Base-by-base conservation (phyloP, 495 filamentous ascomycete species). In the Hypoxylon intermedium region DNA sequence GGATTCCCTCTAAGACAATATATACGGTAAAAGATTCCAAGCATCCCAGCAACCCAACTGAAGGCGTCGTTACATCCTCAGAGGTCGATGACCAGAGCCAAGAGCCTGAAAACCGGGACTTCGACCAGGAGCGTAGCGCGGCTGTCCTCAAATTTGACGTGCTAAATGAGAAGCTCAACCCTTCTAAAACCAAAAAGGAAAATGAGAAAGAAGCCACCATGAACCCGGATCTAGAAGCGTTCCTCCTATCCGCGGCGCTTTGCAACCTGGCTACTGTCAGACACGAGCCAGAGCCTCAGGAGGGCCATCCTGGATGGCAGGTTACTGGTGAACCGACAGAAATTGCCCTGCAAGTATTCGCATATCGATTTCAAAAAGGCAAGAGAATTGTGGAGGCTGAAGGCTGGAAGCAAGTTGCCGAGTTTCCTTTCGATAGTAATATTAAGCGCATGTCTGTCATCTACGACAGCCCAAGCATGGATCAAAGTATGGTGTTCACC, bases 371-470 rank as follows among this genome's bases (percentile, higher is more conserved):
- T 65, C 76, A 84, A 11, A 77, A 76, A 48, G 86, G 85, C 42
- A 84, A 82, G 58, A 80, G 77, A 53, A 61, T 80, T 1, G 70
- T 86, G 9, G 75, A 79, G 34, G 66, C 72, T 1, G 64, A 77
- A 2, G 85, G 83, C 11, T 87, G 89, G 79, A 77, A 82, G 44
- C 85, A 90, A 58, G 70, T 86, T 12, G 83, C 82, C 30, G 90
- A 94, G 71, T 93, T 89, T 63, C 87, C 89, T 5, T 94, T 94
- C 53, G 90, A 94, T 68, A 89, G 86, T 50, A 79, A 79, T 40
- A 88, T 94, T 76, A 94, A 93, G 76, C 83, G 87, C 48, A 94
- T 94, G 90, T 87, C 89, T 19, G 89, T 91, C 47, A 75, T 92
- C 31, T 94, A 90, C 68, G 65, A 80, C 34, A 36, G 53, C 7